phyloP scores from a whole-genome alignment of 2,329 filamentous ascomycete genomes.

The Hypoxylon sp. region DNA sequence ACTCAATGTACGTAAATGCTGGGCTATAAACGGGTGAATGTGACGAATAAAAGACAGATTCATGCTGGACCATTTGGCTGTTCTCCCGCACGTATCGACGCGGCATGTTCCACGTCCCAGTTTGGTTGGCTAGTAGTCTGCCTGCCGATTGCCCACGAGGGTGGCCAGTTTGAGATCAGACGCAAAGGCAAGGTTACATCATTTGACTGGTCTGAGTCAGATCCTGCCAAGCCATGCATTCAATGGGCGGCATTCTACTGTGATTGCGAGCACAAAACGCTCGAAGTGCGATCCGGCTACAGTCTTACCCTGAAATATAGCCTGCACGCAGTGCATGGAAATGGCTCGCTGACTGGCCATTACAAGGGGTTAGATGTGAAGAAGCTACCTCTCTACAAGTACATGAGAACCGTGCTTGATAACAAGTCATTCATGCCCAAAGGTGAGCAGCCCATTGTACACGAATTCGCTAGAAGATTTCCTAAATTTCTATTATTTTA shows the following conservation, averaged over 20 bases:
- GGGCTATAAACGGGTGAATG: too few relatives aligned
- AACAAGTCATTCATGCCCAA: conserved; percentile 7
- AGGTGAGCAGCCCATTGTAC: neutral
- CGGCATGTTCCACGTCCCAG: conserved; percentile 59
- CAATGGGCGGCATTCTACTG: conserved; percentile 68
- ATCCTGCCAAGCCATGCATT: conserved; percentile 36
- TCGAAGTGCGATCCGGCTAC: conserved; percentile 65
- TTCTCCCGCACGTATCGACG: conserved; percentile 69
- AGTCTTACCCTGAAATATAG: conserved; percentile 74
- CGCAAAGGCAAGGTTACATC: conserved; percentile 56
- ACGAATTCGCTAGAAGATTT: neutral
- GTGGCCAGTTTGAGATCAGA: conserved; percentile 61
- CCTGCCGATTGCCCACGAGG: conserved; percentile 58
- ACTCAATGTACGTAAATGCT: conserved; percentile 61
- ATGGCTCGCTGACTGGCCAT: conserved; percentile 17
- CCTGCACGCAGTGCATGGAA: conserved; percentile 60
- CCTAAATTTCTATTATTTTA: neutral
- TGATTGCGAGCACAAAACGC: conserved; percentile 68
- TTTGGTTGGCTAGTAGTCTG: conserved; percentile 70
- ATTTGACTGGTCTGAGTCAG: conserved; percentile 60
- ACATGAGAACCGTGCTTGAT: conserved; percentile 3
- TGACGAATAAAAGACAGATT: conserved; percentile 55
- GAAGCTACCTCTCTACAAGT: conserved; percentile 20
- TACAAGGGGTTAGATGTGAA: conserved; percentile 1
- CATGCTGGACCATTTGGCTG: conserved; percentile 66